Evolutionary conservation across 2,329 filamentous ascomycete genomes (phyloP).

Genomic region (Penicillium fuscoglaucum): DNA sequence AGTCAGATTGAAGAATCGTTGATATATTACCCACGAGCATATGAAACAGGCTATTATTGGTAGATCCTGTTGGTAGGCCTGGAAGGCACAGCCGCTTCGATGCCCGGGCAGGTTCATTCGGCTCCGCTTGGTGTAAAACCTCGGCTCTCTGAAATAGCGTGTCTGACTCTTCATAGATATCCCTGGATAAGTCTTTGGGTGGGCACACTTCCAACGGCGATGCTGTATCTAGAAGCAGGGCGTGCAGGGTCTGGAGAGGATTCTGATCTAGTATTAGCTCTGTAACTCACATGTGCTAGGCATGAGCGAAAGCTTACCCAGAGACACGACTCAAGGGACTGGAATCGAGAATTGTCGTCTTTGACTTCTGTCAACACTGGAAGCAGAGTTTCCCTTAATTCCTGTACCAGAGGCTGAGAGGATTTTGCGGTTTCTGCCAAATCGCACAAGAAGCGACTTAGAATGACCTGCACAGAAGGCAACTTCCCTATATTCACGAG

Average conservation of each 20-base stretch:
- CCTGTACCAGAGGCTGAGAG: constrained; percentile 21
- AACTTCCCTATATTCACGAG: constrained; percentile 25
- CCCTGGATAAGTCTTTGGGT: not conserved
- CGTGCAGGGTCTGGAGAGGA: constrained; percentile 25
- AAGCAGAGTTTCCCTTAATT: constrained; percentile 30
- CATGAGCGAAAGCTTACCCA: constrained; percentile 28
- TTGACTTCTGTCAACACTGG: constrained; percentile 28
- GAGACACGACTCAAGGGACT: constrained; percentile 31
- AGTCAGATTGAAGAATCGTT: constrained; percentile 37
- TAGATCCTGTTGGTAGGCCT: constrained; percentile 38
- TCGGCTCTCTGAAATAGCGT: constrained; percentile 14
- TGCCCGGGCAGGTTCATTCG: constrained; percentile 26
- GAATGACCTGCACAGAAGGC: constrained; percentile 30
- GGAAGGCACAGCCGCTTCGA: constrained; percentile 40
- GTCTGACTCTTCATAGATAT: not conserved
- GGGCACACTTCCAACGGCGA: not conserved
- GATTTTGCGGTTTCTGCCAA: constrained; percentile 21
- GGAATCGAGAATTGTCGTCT: constrained; percentile 18
- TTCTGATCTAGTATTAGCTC: constrained; percentile 26
- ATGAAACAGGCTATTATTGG: constrained; percentile 28
- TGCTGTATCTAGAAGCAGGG: constrained; percentile 4
- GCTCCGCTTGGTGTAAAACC: constrained; percentile 10
- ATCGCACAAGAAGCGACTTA: constrained; percentile 34
- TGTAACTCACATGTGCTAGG: not conserved
- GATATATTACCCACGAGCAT: constrained; percentile 38